Conservation (phyloP, 139 green algal species). For the Marvania coccoides region DNA sequence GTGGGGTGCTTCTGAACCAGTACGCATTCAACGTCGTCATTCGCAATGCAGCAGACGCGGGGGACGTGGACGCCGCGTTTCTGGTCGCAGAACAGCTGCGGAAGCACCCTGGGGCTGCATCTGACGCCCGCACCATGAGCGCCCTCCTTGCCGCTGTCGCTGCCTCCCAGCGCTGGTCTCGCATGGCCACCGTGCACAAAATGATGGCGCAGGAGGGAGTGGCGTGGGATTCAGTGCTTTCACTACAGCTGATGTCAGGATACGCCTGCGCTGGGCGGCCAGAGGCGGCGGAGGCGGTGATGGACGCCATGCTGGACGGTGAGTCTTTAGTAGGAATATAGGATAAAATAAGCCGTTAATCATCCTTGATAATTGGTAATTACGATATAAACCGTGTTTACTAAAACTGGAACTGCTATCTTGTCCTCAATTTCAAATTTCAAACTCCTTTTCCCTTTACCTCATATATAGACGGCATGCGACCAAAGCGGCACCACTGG, state of each 20-base stretch:
- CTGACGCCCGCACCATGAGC: conserved; percentile 17
- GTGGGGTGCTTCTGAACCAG: not conserved
- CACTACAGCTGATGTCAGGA: not conserved
- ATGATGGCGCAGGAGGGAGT: conserved; percentile 17
- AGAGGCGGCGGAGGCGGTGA: not conserved
- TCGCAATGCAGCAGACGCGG: conserved; percentile 15
- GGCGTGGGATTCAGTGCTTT: not conserved
- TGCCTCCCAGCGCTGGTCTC: not conserved
- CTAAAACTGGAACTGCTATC: no score
- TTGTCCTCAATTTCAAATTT: no score
- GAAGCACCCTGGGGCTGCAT: not conserved
- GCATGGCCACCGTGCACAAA: conserved; percentile 1
- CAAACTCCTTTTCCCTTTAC: not conserved
- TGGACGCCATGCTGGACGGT: conserved; percentile 8
- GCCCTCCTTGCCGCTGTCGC: conserved; percentile 9
- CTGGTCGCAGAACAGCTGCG: not conserved
- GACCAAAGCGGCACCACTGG: conserved; percentile 23
- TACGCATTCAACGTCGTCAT: conserved; percentile 28
- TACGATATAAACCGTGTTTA: no score
- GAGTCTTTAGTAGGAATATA: no score
- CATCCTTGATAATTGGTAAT: no score
- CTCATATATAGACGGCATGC: not conserved
- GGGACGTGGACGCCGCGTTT: conserved; percentile 7
- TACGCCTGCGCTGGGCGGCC: not conserved
- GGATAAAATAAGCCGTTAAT: no score